Evolutionary conservation across 2,329 filamentous ascomycete genomes (phyloP).

Genomic region (Rhinocladiella mackenziei): DNA sequence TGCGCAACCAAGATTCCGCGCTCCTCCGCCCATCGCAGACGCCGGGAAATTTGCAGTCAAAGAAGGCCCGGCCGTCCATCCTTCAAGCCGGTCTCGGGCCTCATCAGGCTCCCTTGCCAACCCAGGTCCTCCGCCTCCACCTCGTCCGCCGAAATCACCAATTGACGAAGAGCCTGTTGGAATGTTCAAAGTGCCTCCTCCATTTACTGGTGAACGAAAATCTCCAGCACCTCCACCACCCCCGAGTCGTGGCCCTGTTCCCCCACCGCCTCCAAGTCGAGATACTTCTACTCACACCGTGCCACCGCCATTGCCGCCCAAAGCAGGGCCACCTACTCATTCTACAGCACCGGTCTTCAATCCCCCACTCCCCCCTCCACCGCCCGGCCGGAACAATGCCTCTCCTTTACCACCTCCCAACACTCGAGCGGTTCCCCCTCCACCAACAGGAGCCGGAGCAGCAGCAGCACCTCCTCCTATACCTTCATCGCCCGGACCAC

Average conservation of each 20-base stretch:
- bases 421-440: slow-evolving; percentile 39
- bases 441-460: slow-evolving; percentile 43
- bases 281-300: slow-evolving; percentile 44
- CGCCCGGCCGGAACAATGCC: slow-evolving; percentile 40
- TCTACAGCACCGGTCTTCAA: slow-evolving; percentile 12
- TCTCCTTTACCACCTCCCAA: slow-evolving; percentile 58
- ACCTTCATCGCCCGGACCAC: slow-evolving; percentile 33
- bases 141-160: slow-evolving; percentile 65
- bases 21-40: slow-evolving; percentile 82
- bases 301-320: slow-evolving; percentile 67
- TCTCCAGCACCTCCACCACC: slow-evolving; percentile 66
- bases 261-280: slow-evolving; percentile 64
- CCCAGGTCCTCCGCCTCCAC: slow-evolving; percentile 64
- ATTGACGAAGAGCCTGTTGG: slow-evolving; percentile 61
- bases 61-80: slow-evolving; percentile 43
- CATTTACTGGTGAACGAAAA: slow-evolving; percentile 65
- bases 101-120: slow-evolving; percentile 46
- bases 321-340: slow-evolving; percentile 21
- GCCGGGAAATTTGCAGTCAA: slow-evolving; percentile 77
- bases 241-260: slow-evolving; percentile 65
- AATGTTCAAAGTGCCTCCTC: slow-evolving; percentile 73
- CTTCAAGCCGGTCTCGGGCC: slow-evolving; percentile 48
- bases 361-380: slow-evolving; percentile 47
- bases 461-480: slow-evolving; percentile 40
- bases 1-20: slow-evolving; percentile 68